A percentile compares a stretch with the other conserved stretches of the same genome.
Conservation (phyloP, 306 rosid species). For the Astragalus membranaceus region DNA sequence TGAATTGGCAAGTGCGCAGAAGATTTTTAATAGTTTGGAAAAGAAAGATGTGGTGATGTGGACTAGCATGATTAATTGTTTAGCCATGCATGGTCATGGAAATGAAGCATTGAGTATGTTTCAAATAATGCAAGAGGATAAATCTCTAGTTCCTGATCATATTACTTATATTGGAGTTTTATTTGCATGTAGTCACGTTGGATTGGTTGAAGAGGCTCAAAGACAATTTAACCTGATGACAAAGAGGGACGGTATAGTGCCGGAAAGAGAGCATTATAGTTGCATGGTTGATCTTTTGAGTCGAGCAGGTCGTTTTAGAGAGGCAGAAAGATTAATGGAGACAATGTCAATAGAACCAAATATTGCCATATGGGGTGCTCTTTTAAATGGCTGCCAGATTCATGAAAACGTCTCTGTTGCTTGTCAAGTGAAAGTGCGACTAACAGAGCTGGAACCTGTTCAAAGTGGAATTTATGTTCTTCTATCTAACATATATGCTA, state of each 20-base stretch:
- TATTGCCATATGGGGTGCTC: conserved; percentile 56
- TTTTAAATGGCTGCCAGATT: conserved; percentile 74
- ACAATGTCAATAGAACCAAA: conserved; percentile 49
- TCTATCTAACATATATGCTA: conserved; percentile 71
- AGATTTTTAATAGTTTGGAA: conserved; percentile 39
- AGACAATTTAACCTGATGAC: conserved; percentile 52
- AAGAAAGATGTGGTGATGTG: conserved; percentile 68
- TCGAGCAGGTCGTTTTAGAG: conserved; percentile 55
- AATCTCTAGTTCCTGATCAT: conserved; percentile 43
- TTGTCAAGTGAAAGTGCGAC: conserved; percentile 32
- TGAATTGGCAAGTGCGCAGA: conserved; percentile 39
- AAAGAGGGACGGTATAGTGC: conserved; percentile 38
- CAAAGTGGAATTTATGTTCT: conserved; percentile 61
- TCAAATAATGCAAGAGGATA: conserved; percentile 58
- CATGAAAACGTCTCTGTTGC: conserved; percentile 60
- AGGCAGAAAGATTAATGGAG: conserved; percentile 48
- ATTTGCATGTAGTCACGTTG: conserved; percentile 63
- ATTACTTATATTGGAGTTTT: conserved; percentile 63
- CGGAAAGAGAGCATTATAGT: conserved; percentile 68
- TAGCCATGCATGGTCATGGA: conserved; percentile 64
- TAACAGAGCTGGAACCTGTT: conserved; percentile 41
- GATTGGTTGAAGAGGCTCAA: conserved; percentile 57
- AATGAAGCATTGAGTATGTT: conserved; percentile 52
- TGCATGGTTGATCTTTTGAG: conserved; percentile 81
- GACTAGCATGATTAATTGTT: conserved; percentile 63